Conservation (phyloP, 495 filamentous ascomycete genomes). For the Daldinia childiae region DNA sequence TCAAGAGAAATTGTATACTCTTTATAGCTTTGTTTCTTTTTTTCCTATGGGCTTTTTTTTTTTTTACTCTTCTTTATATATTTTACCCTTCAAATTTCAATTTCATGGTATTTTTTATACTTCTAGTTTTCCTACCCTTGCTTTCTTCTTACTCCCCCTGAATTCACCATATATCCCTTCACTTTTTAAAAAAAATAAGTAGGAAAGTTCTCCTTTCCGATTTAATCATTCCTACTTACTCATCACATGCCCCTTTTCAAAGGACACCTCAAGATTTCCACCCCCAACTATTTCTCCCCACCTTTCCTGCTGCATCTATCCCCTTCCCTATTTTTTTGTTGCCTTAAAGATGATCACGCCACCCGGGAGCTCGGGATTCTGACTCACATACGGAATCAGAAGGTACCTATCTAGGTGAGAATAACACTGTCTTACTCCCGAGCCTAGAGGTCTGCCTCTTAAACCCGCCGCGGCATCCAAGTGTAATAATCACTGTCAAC, state of each 20-base stretch:
- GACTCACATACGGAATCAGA: slow-evolving; percentile 29
- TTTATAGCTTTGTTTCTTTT: neutral
- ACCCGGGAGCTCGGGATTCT: slow-evolving; percentile 26
- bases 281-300: slow-evolving; percentile 5
- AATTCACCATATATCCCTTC: slow-evolving; percentile 6
- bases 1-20: neutral
- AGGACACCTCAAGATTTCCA: slow-evolving; percentile 4
- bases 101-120: neutral
- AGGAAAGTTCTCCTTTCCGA: neutral
- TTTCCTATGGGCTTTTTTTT: neutral
- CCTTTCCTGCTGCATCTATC: slow-evolving; percentile 27
- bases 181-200: slow-evolving; percentile 9
- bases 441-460: slow-evolving; percentile 11
- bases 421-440: slow-evolving; percentile 22
- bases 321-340: slow-evolving; percentile 3
- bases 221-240: slow-evolving; percentile 11
- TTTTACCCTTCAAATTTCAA: neutral
- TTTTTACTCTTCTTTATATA: neutral
- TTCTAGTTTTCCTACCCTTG: neutral
- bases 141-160: slow-evolving; percentile 3
- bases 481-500: neutral
- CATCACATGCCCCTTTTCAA: slow-evolving; percentile 28
- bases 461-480: neutral
- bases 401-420: slow-evolving; percentile 12
- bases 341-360: slow-evolving; percentile 28